These are phyloP conservation scores for Fraxinus xanthoxyloides DNA, from an alignment of 305 asterid genomes.

Conservation along the genomic window DNA sequence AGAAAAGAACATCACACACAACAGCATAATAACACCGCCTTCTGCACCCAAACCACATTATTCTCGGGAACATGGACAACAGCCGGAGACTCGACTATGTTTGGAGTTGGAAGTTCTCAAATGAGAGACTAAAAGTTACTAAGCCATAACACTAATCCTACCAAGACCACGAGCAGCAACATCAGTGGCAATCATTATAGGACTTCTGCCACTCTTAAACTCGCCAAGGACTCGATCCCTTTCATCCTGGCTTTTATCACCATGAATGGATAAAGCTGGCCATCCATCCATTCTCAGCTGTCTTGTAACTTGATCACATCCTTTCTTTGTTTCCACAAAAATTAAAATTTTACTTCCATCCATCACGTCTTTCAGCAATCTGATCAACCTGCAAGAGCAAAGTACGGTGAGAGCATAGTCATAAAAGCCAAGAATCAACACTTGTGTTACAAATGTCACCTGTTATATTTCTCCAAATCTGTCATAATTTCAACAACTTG, in stretches of 20 bases:
- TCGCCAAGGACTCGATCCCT: conserved; percentile 95
- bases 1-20: conserved; percentile 6
- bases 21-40: conserved; percentile 28
- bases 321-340: conserved; percentile 90
- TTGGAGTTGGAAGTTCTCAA: conserved; percentile 31
- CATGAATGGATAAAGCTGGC: conserved; percentile 94
- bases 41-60: conserved; percentile 77
- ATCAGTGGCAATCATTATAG: conserved; percentile 94
- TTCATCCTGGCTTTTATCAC: conserved; percentile 90
- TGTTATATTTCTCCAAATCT: conserved; percentile 81
- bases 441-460: conserved; percentile 36
- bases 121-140: conserved; percentile 47
- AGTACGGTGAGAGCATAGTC: conserved; percentile 22
- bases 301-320: conserved; percentile 87
- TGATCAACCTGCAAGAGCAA: conserved; percentile 53
- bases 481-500: conserved; percentile 78
- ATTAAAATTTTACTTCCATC: conserved; percentile 82
- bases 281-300: conserved; percentile 92
- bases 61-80: conserved; percentile 65
- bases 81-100: conserved; percentile 72
- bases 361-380: conserved; percentile 73
- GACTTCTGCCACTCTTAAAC: conserved; percentile 82
- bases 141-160: conserved; percentile 67
- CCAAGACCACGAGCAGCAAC: conserved; percentile 99
- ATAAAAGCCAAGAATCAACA: not conserved